phyloP scores from a whole-genome alignment of 129 eudicot species.

The Gnaphalium uliginosum region DNA sequence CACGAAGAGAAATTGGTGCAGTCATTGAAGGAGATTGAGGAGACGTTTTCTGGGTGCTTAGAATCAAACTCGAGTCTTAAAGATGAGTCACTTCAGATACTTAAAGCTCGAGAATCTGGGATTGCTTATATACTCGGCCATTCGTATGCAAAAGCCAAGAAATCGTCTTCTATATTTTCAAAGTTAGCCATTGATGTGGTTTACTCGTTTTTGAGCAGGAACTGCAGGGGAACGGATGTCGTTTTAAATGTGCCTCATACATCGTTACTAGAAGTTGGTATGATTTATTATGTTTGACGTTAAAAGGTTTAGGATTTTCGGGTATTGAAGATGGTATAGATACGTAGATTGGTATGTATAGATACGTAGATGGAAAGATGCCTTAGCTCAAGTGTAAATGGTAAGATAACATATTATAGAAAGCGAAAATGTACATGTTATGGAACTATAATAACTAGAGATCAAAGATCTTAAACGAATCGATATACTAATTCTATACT shows the following conservation, averaged over 20 bases:
- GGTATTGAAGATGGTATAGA: constrained; percentile 13
- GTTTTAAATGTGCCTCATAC: constrained; percentile 56
- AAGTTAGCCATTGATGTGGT: constrained; percentile 50
- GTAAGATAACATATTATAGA: constrained; percentile 21
- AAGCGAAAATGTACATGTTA: constrained; percentile 30
- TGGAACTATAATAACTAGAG: not conserved
- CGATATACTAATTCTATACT: not conserved
- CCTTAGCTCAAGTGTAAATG: constrained; percentile 27
- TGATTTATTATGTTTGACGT: constrained; percentile 51
- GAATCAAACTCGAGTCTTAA: constrained; percentile 26
- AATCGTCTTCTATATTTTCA: constrained; percentile 44
- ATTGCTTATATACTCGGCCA: constrained; percentile 60
- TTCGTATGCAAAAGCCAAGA: constrained; percentile 51
- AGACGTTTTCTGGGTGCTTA: constrained; percentile 28
- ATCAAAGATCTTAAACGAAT: not conserved
- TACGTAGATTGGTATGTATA: constrained; percentile 5
- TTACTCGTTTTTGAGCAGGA: constrained; percentile 56
- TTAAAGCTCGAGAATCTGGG: constrained; percentile 55
- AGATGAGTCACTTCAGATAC: constrained; percentile 41
- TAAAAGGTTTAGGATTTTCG: not conserved
- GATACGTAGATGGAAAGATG: not conserved
- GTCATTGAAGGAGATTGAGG: constrained; percentile 37
- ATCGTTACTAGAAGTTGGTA: constrained; percentile 60
- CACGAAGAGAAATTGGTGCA: constrained; percentile 35
- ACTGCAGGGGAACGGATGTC: constrained; percentile 54